phyloP scores from a whole-genome alignment of 1,284 basidiomycete genomes.

The Heliocybe sulcata region DNA sequence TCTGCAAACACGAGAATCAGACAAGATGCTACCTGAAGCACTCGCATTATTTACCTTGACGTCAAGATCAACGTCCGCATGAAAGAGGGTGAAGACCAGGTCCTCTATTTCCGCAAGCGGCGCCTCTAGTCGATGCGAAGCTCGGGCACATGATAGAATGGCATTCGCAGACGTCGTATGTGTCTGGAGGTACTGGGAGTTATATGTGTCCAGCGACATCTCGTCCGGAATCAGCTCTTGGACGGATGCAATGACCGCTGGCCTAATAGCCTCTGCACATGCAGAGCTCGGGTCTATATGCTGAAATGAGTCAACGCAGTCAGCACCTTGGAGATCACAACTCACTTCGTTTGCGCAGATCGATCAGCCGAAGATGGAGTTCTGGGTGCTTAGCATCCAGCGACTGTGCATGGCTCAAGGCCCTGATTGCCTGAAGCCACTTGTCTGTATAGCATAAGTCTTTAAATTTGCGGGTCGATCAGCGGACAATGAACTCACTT shows the following conservation, averaged over 20 bases:
- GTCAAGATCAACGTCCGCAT: conserved; percentile 35
- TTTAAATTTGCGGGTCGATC: neutral
- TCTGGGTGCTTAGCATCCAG: conserved; percentile 57
- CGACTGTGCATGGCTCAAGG: conserved; percentile 52
- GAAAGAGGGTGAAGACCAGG: conserved; percentile 44
- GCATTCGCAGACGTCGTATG: conserved; percentile 42
- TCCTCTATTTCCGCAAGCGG: conserved; percentile 53
- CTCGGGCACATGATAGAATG: conserved; percentile 58
- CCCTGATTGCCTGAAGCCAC: conserved; percentile 71
- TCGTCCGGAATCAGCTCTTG: conserved; percentile 48
- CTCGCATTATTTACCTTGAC: conserved; percentile 37
- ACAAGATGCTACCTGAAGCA: neutral
- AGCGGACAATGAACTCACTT: conserved; percentile 38
- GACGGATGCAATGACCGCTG: conserved; percentile 38
- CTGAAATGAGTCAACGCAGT: conserved; percentile 24
- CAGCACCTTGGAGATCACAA: conserved; percentile 2
- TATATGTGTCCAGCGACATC: conserved; percentile 57
- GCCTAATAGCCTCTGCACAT: conserved; percentile 31
- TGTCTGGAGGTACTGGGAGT: conserved; percentile 69
- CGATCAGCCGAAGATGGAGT: conserved; percentile 65
- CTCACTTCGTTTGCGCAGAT: conserved; percentile 54
- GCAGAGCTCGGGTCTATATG: conserved; percentile 30
- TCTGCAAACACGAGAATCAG: conserved; percentile 24
- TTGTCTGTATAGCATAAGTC: conserved; percentile 45
- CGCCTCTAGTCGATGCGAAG: conserved; percentile 34